Percentiles rank a stretch among this genome's conserved stretches.
Evolutionary conservation across 2,329 filamentous ascomycete genomes (phyloP).

Genomic region (Cercospora sp.): DNA sequence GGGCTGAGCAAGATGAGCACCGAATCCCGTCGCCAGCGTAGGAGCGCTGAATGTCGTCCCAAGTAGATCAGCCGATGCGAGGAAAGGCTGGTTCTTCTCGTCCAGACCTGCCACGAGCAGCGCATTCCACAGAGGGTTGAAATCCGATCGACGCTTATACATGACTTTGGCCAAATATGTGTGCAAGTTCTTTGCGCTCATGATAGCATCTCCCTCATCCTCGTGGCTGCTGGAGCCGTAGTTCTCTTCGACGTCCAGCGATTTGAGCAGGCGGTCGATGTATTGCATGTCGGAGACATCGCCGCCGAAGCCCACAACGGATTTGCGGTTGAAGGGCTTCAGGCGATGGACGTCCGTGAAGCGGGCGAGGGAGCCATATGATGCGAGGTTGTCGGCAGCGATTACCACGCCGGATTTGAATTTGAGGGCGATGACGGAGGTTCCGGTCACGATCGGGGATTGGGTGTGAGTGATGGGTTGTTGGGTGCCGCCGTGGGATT

Average conservation of each 20-base stretch:
- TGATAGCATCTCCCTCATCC: constrained; percentile 53
- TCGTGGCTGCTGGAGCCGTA: constrained; percentile 66
- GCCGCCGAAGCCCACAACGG: constrained; percentile 90
- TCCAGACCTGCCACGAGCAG: constrained; percentile 88
- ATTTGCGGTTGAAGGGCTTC: constrained; percentile 78
- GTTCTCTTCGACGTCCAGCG: constrained; percentile 84
- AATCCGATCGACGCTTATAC: constrained; percentile 90
- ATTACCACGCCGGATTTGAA: constrained; percentile 96
- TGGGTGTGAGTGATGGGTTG: constrained; percentile 82
- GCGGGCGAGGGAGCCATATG: constrained; percentile 90
- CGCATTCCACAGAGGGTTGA: constrained; percentile 97
- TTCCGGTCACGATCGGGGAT: constrained; percentile 90
- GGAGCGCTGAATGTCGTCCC: constrained; percentile 89
- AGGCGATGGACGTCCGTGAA: constrained; percentile 97
- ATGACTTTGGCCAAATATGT: constrained; percentile 95
- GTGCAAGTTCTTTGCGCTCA: constrained; percentile 93
- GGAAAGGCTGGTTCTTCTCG: constrained; percentile 76
- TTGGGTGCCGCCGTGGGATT: constrained; percentile 47
- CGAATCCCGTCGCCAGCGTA: constrained; percentile 89
- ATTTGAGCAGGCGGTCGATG: constrained; percentile 84
- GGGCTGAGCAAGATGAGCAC: constrained; percentile 87
- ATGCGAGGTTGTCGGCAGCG: constrained; percentile 94
- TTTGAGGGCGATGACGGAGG: constrained; percentile 91
- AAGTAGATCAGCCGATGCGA: constrained; percentile 86
- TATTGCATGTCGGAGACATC: constrained; percentile 99